Conservation (phyloP, 202 grass and related monocot species). For the Brachypodium distachyon region DNA sequence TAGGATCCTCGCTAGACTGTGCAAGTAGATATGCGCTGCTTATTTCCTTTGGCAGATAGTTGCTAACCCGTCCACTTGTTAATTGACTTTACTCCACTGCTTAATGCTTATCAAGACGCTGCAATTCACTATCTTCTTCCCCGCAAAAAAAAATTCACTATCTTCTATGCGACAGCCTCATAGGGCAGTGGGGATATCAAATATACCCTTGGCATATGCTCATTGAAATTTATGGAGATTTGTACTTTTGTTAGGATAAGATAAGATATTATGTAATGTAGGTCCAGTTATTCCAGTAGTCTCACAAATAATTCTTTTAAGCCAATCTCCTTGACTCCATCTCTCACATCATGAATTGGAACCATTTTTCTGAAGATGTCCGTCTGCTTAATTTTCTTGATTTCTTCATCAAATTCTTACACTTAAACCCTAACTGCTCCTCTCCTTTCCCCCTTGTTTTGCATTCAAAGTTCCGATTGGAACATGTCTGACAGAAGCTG, state of each 20-base stretch:
- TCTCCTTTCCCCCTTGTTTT: neutral
- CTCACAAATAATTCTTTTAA: neutral
- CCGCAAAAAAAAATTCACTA: no score
- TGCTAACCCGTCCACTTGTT: neutral
- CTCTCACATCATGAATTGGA: neutral
- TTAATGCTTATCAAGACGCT: neutral
- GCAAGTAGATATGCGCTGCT: neutral
- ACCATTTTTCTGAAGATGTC: neutral
- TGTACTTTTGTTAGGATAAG: neutral
- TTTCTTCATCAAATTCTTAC: neutral
- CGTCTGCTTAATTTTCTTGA: neutral
- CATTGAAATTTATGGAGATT: neutral
- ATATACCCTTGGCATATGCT: neutral
- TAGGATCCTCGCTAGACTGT: conserved; percentile 38
- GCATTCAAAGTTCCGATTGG: neutral
- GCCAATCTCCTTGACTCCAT: neutral
- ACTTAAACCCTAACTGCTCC: neutral
- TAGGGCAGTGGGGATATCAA: neutral
- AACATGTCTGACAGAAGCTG: neutral
- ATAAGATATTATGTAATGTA: conserved; percentile 15
- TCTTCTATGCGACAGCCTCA: neutral
- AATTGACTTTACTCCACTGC: neutral
- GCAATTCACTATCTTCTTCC: neutral
- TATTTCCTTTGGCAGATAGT: neutral
- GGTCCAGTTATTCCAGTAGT: neutral